phyloP scores from a whole-genome alignment of 495 filamentous ascomycete genomes.

The Penicillium paradoxum region DNA sequence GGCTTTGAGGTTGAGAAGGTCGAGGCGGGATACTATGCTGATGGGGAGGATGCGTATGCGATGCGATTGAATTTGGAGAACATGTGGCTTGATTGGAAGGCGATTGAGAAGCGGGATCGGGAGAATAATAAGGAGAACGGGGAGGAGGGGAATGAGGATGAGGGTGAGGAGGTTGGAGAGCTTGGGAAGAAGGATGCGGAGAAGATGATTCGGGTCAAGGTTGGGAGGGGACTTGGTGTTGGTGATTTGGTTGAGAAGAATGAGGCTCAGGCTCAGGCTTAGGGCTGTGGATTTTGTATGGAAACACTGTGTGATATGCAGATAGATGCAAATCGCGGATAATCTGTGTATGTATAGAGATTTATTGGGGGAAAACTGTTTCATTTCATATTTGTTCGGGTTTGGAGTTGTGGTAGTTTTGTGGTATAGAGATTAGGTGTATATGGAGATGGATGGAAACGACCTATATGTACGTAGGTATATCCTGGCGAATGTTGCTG shows the following conservation, averaged over 20 bases:
- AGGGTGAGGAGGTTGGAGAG: conserved; percentile 49
- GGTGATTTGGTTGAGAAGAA: conserved; percentile 81
- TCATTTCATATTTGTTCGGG: not conserved
- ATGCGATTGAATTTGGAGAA: conserved; percentile 82
- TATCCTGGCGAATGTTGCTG: not conserved
- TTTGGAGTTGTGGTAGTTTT: not conserved
- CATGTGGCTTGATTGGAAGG: conserved; percentile 48
- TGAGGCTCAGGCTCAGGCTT: conserved; percentile 37
- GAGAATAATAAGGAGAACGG: conserved; percentile 35
- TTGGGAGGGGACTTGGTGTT: conserved; percentile 75
- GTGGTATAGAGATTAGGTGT: no score
- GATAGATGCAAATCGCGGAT: not conserved
- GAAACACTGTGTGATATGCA: not conserved
- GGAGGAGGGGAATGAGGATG: conserved; percentile 23
- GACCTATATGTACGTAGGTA: not conserved
- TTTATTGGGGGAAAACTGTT: not conserved
- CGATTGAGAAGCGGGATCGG: conserved; percentile 38
- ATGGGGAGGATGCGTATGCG: conserved; percentile 92
- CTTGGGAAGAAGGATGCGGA: conserved; percentile 46
- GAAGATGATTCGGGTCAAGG: conserved; percentile 64
- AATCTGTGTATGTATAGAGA: conserved; percentile 4
- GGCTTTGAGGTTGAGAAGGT: conserved; percentile 87
- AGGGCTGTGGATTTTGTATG: not conserved
- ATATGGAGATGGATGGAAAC: not conserved
- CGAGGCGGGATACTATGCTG: conserved; percentile 94